phyloP scores from a whole-genome alignment of 2,329 filamentous ascomycete species.

The Scopulariopsis brevicaulis region DNA sequence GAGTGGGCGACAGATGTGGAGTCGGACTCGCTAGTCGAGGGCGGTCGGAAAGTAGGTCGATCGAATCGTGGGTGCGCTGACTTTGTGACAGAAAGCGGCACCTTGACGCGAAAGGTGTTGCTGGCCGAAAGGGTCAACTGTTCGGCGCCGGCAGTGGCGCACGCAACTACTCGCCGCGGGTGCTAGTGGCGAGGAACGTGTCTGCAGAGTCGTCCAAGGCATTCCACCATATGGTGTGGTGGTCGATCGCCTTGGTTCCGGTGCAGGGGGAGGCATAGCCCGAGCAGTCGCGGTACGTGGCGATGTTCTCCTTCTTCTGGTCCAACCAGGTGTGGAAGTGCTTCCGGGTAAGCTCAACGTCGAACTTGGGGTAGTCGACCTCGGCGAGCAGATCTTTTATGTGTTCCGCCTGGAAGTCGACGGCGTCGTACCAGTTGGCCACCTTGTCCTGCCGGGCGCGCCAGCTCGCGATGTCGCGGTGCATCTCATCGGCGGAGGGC shows the following conservation, averaged over 20 bases:
- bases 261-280: background rate
- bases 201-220: background rate
- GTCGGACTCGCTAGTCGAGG: too few relatives aligned
- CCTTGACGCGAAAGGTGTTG: background rate
- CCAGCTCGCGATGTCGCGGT: background rate
- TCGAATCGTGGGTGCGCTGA: too few relatives aligned
- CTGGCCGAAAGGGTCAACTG: background rate
- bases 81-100: too few relatives aligned
- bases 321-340: background rate
- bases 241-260: background rate
- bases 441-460: background rate
- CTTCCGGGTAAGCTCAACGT: background rate
- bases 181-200: background rate
- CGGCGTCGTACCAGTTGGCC: background rate
- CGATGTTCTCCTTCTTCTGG: background rate
- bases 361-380: background rate
- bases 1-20: too few relatives aligned
- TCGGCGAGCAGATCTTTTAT: background rate
- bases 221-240: background rate
- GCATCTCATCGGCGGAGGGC: slow-evolving; percentile 55
- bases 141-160: background rate
- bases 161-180: background rate
- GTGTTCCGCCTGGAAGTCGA: background rate
- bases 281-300: background rate
- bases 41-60: too few relatives aligned